Evolutionary conservation across 1,139 yeast species (phyloP), one percentile per base, ranked within the genome.

Genomic region (Debaryomyces nepalensis): DNA sequence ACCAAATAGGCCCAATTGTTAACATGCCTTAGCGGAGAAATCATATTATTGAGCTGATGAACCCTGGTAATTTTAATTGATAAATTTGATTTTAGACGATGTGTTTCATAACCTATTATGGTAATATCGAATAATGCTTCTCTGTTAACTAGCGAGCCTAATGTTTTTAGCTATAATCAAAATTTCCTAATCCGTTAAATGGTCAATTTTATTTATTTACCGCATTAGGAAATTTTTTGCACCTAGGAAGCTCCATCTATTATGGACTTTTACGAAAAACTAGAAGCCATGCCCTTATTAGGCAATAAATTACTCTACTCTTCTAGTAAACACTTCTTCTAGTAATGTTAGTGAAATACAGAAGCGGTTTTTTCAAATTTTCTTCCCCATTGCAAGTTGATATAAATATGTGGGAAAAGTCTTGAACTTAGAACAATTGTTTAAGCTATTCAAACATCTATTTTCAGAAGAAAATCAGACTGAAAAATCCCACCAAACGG

Each of bases 111-210:
- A n/a, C n/a, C n/a, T n/a, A n/a, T n/a, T n/a, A n/a, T n/a, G n/a
- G n/a, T n/a, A n/a, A n/a, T n/a, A n/a, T n/a, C n/a, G n/a, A n/a
- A n/a, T n/a, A n/a, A n/a, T n/a, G n/a, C n/a, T n/a, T n/a, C n/a
- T 9, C 4, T 15, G n/a, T 4, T 18, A 5, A 3, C 21, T 29
- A 19, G 32, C 18, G 32, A 16, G 7, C 10, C 5, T 16, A 16
- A n/a, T 21, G 15, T 15, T 18, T 16, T 3, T 6, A 34, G 24
- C 10, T 34, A 16, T 12, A 24, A 18, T 8, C 5, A 11, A 9
- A 34, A 34, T 34, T 34, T 34, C 37, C 37, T 34, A 34, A 8
- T 34, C n/a, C 4, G 30, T 34, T 34, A 34, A 34, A 34, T 23
- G 19, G 37, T 16, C 26, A 16, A 16, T 14, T 23, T 24, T 34